Base-by-base conservation (phyloP, 78 protist genomes). In the Diacronema lutheri region DNA sequence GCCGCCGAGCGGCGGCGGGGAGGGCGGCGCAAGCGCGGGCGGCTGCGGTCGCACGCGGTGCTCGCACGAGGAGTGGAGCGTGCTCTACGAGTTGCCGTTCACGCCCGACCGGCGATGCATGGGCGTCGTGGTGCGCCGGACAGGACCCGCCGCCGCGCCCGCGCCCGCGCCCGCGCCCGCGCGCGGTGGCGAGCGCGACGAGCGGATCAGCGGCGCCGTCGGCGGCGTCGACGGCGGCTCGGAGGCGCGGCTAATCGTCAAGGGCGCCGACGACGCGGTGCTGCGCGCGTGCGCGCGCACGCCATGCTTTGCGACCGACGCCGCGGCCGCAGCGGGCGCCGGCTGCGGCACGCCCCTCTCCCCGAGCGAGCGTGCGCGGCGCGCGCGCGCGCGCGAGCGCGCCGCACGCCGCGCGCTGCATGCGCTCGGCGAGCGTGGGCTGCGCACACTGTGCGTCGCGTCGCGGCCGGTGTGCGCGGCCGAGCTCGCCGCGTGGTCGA, bases 201-300 rank as follows among this genome's bases (percentile, higher is more conserved):
- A 7, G 16, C 16, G 50, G 16, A 7, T 3, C 50, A 7, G 16
- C 16, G 50, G 50, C 50, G 50, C 16, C 50, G 50, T 7, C 16
- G 50, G 50, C 50, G 50, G 50, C 50, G 50, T 7, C 50, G 50
- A 44, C 16, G 50, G 50, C 50, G 50, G 50, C 50, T 3, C 50
- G 50, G 83, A 76, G 41, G 61, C 88, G 29, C 64, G 58, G 11
- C 50, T 94, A 71, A 78, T 69, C 83, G 35, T 85, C 65, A 96
- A 96, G 90, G 98, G 98, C 46, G 96, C 95, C 12, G 98, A 93
- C 88, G 33, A 37, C 50, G 57, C 19, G n/a, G 4, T 72, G 29
- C 62, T 57, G 25, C 33, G 33, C 79, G 50, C 31, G 50, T 72
- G 61, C 79, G 33, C 50, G 79, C 50, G 50, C 50, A 7, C 50